Evolutionary conservation across 2,329 filamentous ascomycete genomes (phyloP).

Genomic region (Lachnellula subtilissima): DNA sequence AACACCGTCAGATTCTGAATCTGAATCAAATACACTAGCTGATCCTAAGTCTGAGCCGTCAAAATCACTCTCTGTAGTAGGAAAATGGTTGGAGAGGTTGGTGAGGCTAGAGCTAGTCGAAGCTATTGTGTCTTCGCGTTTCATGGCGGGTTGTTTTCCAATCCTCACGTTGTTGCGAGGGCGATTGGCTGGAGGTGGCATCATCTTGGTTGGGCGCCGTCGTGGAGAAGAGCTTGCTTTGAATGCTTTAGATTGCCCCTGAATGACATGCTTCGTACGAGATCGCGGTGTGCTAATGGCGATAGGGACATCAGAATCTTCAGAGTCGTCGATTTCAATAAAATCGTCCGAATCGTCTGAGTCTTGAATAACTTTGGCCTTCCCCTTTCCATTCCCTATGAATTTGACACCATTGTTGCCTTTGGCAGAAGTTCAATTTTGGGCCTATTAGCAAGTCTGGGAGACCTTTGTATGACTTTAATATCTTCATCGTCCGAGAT

Average conservation of each 20-base stretch:
- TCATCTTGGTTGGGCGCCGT: not conserved
- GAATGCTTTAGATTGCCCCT: not conserved
- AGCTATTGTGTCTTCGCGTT: constrained; percentile 13
- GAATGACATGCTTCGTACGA: not conserved
- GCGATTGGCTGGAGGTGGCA: not conserved
- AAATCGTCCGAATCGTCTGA: constrained; percentile 17
- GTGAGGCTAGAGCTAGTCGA: constrained; percentile 13
- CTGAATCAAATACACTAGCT: constrained; percentile 2
- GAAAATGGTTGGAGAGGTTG: not conserved
- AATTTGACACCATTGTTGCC: constrained; percentile 25
- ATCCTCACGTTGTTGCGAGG: not conserved
- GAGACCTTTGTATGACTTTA: not conserved
- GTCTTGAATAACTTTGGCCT: constrained; percentile 13
- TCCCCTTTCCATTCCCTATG: constrained; percentile 5
- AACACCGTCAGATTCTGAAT: constrained; percentile 3
- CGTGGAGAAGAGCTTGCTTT: constrained; percentile 1
- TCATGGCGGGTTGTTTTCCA: constrained; percentile 3
- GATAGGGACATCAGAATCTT: constrained; percentile 16
- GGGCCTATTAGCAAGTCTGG: constrained; percentile 13
- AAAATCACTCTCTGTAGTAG: constrained; percentile 14
- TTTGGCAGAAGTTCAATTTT: constrained; percentile 25
- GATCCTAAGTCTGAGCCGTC: constrained; percentile 1
- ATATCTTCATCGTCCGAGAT: constrained; percentile 31
- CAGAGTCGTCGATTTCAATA: constrained; percentile 16
- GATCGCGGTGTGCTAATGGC: constrained; percentile 1